Base-by-base conservation (phyloP, 2,329 filamentous ascomycete species). In the Exserohilum turcica region DNA sequence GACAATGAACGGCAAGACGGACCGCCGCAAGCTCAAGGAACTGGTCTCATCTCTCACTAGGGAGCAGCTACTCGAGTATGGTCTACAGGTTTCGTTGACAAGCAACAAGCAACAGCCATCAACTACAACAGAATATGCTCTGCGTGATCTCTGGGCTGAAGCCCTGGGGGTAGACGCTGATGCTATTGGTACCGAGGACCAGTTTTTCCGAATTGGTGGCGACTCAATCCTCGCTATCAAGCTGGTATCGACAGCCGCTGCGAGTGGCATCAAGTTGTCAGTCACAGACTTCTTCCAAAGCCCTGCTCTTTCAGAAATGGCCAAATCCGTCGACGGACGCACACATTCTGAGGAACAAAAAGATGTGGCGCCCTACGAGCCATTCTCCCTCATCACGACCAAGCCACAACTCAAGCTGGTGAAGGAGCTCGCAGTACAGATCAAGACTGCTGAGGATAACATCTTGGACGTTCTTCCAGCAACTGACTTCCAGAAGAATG, bases 201-300 rank as follows among this genome's bases (percentile, higher is more conserved):
- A 65, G 42, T 78, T 78, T 60, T 73, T 77, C 46, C 59, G 58
- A 4, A 58, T 77, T 0, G 76, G 76, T 15, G 76, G 76, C n/a
- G 74, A 78, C 38, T 76, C 74, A 0, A 57, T 78, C 1, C 45
- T 60, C 6, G 76, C 75, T 0, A 77, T 78, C 35, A 32, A 27
- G 31, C n/a, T 48, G 36, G 45, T 36, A n/a, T 39, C 21, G 39
- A 35, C 21, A 24, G 21, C 16, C n/a, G 16, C 16, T 27, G n/a
- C 37, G 7, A 18, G 21, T 10, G 37, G 37, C 21, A 5, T 40
- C 4, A n/a, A 7, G 37, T 27, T 40, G 37, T 24, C 37, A 40
- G 21, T 40, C 16, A 18, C 37, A 7, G 21, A 18, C 21, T 40
- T 7, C 21, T 40, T 40, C 21, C 37, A 40, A 15, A 12, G 21